Percentiles rank a stretch among this genome's conserved stretches.
Conservation (phyloP, 2,329 filamentous ascomycete species). For the Hypoxylon sp. region DNA sequence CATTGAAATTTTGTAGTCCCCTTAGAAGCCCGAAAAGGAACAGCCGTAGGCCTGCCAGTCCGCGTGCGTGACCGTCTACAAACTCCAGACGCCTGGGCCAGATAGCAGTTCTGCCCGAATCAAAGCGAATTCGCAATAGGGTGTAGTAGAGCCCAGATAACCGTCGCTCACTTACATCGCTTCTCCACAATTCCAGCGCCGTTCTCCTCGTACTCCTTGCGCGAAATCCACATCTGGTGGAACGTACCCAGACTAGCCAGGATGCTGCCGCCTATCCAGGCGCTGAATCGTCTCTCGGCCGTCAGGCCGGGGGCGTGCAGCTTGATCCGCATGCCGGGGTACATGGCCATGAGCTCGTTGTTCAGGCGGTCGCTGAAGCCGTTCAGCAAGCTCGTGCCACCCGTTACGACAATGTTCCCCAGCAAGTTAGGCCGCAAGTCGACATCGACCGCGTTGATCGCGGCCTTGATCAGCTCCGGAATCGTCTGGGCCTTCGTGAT, state of each 20-base stretch:
- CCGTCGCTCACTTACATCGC: constrained; percentile 80
- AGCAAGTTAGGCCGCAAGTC: constrained; percentile 87
- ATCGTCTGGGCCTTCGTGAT: constrained; percentile 78
- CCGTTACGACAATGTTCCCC: constrained; percentile 91
- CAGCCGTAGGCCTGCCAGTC: neutral
- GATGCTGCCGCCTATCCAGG: constrained; percentile 97
- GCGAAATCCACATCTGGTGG: constrained; percentile 99
- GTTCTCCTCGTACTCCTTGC: constrained; percentile 98
- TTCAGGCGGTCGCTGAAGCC: constrained; percentile 93
- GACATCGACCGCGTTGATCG: constrained; percentile 84
- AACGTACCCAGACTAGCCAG: constrained; percentile 95
- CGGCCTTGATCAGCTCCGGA: constrained; percentile 81
- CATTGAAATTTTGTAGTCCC: constrained; percentile 25
- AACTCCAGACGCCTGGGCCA: constrained; percentile 45
- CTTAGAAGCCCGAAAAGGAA: constrained; percentile 11
- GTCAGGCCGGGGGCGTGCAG: constrained; percentile 88
- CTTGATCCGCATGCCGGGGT: constrained; percentile 87
- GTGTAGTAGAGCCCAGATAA: neutral
- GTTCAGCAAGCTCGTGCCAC: constrained; percentile 86
- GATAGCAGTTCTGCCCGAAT: constrained; percentile 19
- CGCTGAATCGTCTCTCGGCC: constrained; percentile 89
- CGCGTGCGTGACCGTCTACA: constrained; percentile 32
- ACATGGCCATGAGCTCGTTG: constrained; percentile 82
- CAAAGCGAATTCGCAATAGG: constrained; percentile 14
- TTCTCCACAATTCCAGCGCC: constrained; percentile 92